Evolutionary conservation across 768 basidiomycete genomes (phyloP), one percentile per base, ranked within the genome.

Genomic region (Sistotremastrum suecicum): DNA sequence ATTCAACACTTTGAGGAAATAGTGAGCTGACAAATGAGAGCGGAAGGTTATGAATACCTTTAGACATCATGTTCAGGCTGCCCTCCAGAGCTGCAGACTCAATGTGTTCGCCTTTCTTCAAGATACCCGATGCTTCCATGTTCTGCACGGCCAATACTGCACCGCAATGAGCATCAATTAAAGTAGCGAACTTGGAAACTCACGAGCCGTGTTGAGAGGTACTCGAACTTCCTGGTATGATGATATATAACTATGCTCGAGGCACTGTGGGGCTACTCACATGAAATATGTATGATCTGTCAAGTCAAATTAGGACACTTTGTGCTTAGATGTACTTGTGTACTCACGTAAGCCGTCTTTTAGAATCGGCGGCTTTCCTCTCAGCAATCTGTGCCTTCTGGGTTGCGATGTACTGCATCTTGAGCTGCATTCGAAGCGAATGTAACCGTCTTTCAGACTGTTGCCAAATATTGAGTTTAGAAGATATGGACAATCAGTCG

Each of bases 71-170:
- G 47, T 75, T 79, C 42, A 91, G 62, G 54, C 80, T 83, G 2
- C 83, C 83, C 53, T 78, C 77, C 11, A 91, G 69, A 5, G 86
- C 91, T 54, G 78, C 79, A 56, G 91, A 90, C 66, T 95, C 90
- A 47, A 92, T 78, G 50, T 83, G 79, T 55, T 90, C 82, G 35
- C 80, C 76, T 51, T 75, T 78, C 2, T 73, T 70, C 39, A 94
- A 73, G 1, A 75, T 72, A 5, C 81, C 76, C 1, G 77, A 76
- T 1, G 85, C 87, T 50, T 84, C 80, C 74, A 94, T 80, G 56
- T 97, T 94, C 64, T 95, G 91, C 11, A 92, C 83, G 1, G 91
- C 88, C 42, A 94, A 67, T 9, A 91, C 65, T 68, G 43, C 29
- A 44, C 29, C 20, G 1, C 34, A 6, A n/a, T 45, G n/a, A 29